These are phyloP conservation scores for Thraustotheca clavata DNA, from an alignment of 352 stramenopile genomes.

Conservation along the genomic window DNA sequence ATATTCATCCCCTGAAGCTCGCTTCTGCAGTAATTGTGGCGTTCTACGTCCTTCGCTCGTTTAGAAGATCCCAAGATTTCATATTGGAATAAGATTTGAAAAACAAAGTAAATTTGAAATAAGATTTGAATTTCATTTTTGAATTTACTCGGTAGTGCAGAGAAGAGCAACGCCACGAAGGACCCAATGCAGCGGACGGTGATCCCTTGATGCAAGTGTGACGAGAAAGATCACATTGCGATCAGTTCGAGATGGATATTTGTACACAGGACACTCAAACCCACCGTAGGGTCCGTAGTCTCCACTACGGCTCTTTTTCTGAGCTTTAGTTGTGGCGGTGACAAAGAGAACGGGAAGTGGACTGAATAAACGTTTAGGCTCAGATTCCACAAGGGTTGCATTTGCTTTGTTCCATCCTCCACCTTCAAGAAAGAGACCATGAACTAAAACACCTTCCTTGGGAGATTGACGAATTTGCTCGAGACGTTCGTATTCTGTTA, in stretches of 20 bases:
- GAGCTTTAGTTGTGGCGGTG: conserved; percentile 59
- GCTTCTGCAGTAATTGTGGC: conserved; percentile 14
- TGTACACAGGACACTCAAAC: conserved; percentile 72
- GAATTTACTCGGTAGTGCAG: conserved; percentile 28
- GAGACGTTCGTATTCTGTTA: conserved; percentile 69
- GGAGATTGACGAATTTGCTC: conserved; percentile 70
- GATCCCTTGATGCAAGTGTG: conserved; percentile 57
- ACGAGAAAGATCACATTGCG: conserved; percentile 73
- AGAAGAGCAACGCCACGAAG: conserved; percentile 66
- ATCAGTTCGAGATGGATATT: conserved; percentile 65
- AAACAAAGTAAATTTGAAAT: neutral
- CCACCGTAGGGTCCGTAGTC: conserved; percentile 70
- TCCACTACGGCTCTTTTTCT: conserved; percentile 61
- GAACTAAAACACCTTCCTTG: conserved; percentile 62
- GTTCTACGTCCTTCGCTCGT: conserved; percentile 8
- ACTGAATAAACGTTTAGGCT: conserved; percentile 66
- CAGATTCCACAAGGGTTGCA: conserved; percentile 63
- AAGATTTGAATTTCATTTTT: neutral
- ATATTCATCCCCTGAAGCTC: neutral
- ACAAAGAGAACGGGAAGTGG: conserved; percentile 69
- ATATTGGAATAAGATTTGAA: neutral
- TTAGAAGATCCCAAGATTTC: neutral
- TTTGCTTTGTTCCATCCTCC: conserved; percentile 63
- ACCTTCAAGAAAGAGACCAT: conserved; percentile 63
- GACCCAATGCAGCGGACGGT: conserved; percentile 68